Conservation (phyloP, 768 basidiomycete species). For the Cystobasidium ongulense region DNA sequence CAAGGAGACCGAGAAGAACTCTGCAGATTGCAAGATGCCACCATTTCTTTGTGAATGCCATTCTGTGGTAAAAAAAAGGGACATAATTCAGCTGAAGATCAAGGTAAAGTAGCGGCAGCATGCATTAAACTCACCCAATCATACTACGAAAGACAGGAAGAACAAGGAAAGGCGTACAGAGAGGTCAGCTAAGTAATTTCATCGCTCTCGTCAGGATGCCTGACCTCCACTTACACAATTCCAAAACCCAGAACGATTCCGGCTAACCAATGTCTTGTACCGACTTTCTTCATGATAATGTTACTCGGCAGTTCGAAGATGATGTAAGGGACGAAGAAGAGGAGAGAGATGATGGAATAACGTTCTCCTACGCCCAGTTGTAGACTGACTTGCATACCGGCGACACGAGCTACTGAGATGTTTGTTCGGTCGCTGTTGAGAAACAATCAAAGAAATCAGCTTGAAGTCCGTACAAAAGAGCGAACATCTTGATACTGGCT, state of each 20-base stretch:
- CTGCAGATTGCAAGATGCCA: slow-evolving; percentile 41
- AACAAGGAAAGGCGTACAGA: slow-evolving; percentile 14
- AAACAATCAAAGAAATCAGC: background rate
- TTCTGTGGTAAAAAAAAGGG: slow-evolving; percentile 40
- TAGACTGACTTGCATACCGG: slow-evolving; percentile 40
- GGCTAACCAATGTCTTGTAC: slow-evolving; percentile 34
- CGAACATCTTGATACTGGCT: too few relatives aligned
- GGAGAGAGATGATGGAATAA: slow-evolving; percentile 40
- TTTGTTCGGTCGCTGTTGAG: slow-evolving; percentile 31
- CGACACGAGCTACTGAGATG: slow-evolving; percentile 33
- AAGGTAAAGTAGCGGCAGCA: background rate
- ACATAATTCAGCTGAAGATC: too few relatives aligned
- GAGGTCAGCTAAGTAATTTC: too few relatives aligned
- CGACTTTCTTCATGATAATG: slow-evolving; percentile 41
- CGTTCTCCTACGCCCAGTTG: slow-evolving; percentile 42
- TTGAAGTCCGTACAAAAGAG: background rate
- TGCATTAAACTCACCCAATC: too few relatives aligned
- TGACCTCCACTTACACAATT: slow-evolving; percentile 34
- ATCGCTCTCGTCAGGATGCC: too few relatives aligned
- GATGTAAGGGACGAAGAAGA: slow-evolving; percentile 41
- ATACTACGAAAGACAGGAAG: background rate
- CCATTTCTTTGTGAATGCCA: slow-evolving; percentile 43
- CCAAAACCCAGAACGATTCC: slow-evolving; percentile 31
- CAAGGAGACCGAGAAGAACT: slow-evolving; percentile 42
- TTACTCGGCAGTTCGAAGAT: slow-evolving; percentile 42